Evolutionary conservation across 495 filamentous ascomycete genomes (phyloP).

Genomic region (Aspergillus haitiensis): DNA sequence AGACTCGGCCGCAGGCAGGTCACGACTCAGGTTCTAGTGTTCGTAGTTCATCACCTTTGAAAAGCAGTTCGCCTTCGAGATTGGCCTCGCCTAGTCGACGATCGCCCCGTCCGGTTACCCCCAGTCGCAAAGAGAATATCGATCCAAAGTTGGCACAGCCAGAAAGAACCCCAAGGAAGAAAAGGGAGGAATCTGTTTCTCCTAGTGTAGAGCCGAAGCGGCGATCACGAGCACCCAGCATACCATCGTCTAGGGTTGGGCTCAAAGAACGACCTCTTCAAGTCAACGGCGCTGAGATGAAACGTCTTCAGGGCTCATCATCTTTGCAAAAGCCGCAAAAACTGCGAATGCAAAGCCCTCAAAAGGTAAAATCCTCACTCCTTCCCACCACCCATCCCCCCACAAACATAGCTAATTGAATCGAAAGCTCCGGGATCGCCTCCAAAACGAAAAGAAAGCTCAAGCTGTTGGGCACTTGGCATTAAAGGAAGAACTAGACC

Average conservation of each 20-base stretch:
- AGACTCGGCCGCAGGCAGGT: conserved; percentile 37
- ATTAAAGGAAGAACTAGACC: conserved; percentile 73
- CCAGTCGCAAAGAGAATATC: conserved; percentile 59
- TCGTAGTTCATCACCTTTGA: conserved; percentile 36
- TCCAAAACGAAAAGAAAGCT: conserved; percentile 75
- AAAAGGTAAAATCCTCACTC: conserved; percentile 55
- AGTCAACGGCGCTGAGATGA: conserved; percentile 39
- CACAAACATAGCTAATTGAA: conserved; percentile 6
- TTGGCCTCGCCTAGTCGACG: conserved; percentile 39
- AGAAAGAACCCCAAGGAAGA: conserved; percentile 39
- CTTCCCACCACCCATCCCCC: not conserved
- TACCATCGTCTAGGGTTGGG: conserved; percentile 49
- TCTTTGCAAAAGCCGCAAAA: conserved; percentile 55
- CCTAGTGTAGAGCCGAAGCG: conserved; percentile 46
- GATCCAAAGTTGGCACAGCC: conserved; percentile 36
- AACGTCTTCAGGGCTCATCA: conserved; percentile 36
- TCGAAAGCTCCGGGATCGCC: conserved; percentile 71
- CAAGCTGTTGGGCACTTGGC: conserved; percentile 66
- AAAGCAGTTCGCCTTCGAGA: conserved; percentile 33
- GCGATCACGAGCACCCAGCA: conserved; percentile 53
- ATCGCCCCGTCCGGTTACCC: conserved; percentile 48
- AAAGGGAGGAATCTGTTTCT: conserved; percentile 41
- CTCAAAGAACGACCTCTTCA: conserved; percentile 54
- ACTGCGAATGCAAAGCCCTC: conserved; percentile 83
- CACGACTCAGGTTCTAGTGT: conserved; percentile 34